These are phyloP conservation scores for Hyphodiscus sp. DNA, from an alignment of 2,329 filamentous ascomycete species.

Conservation along the genomic window DNA sequence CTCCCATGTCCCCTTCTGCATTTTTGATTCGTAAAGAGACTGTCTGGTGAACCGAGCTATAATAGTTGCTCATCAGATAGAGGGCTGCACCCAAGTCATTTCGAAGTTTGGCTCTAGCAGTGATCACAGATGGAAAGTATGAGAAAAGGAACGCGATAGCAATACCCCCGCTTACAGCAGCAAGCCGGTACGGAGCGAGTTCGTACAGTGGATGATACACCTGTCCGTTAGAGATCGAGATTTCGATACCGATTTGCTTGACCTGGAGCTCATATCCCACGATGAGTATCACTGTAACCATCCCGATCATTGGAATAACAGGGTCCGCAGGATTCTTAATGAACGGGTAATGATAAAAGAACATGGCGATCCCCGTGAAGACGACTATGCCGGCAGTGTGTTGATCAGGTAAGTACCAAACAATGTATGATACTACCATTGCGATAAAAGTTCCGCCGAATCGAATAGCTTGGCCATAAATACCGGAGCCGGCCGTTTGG, in stretches of 20 bases:
- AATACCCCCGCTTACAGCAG: conserved; percentile 56
- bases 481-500: conserved; percentile 54
- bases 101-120: conserved; percentile 60
- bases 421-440: conserved; percentile 53
- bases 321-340: neutral
- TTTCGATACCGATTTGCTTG: conserved; percentile 49
- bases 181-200: conserved; percentile 63
- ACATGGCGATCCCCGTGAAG: conserved; percentile 59
- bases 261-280: conserved; percentile 68
- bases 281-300: conserved; percentile 31
- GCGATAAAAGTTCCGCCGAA: conserved; percentile 57
- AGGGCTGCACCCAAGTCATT: conserved; percentile 59
- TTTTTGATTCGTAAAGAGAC: conserved; percentile 52
- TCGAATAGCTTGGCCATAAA: conserved; percentile 61
- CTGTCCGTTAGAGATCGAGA: conserved; percentile 53
- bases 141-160: conserved; percentile 62
- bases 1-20: conserved; percentile 42
- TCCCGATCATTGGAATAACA: neutral
- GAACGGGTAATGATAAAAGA: conserved; percentile 40
- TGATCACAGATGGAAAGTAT: conserved; percentile 63
- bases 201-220: conserved; percentile 59
- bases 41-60: conserved; percentile 62
- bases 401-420: conserved; percentile 64
- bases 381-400: conserved; percentile 56
- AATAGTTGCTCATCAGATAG: conserved; percentile 66